A percentile compares a stretch with the other conserved stretches of the same genome.
Conservation (phyloP, 148 eudicot genomes). For the Amaranthus cruentus region DNA sequence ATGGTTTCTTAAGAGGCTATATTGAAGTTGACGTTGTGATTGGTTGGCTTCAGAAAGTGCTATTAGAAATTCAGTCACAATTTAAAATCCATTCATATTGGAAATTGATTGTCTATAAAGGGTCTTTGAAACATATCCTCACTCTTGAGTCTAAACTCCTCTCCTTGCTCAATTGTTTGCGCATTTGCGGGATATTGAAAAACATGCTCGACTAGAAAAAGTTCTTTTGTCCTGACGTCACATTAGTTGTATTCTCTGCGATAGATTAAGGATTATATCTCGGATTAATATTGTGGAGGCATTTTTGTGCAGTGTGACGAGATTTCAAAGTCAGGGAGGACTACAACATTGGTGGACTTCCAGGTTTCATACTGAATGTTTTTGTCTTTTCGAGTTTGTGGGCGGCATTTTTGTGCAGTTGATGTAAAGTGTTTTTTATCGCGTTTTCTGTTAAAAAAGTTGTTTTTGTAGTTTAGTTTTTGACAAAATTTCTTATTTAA, state of each 20-base stretch:
- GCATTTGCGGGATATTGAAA: background rate
- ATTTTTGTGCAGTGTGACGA: slow-evolving; percentile 67
- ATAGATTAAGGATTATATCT: background rate
- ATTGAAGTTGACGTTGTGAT: background rate
- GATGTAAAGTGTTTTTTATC: too few relatives aligned
- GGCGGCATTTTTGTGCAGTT: too few relatives aligned
- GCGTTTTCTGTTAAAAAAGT: background rate
- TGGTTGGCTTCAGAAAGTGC: background rate
- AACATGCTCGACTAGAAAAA: background rate
- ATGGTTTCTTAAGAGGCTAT: background rate
- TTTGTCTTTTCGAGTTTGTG: background rate
- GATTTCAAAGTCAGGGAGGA: slow-evolving; percentile 37
- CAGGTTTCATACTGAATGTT: slow-evolving; percentile 34
- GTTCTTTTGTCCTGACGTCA: background rate
- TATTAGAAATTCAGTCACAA: background rate
- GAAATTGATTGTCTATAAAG: background rate
- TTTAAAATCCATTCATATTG: too few relatives aligned
- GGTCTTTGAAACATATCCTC: background rate
- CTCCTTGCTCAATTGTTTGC: background rate
- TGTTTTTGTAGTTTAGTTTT: background rate
- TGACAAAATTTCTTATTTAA: background rate
- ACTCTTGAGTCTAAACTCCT: background rate
- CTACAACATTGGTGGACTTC: slow-evolving; percentile 47
- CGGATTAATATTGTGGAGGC: background rate
- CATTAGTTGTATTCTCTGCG: background rate